Percentiles rank a stretch among this genome's conserved stretches.
These are phyloP conservation scores for Exophiala alcalophila DNA, from an alignment of 2,329 filamentous ascomycete genomes.

Conservation along the genomic window DNA sequence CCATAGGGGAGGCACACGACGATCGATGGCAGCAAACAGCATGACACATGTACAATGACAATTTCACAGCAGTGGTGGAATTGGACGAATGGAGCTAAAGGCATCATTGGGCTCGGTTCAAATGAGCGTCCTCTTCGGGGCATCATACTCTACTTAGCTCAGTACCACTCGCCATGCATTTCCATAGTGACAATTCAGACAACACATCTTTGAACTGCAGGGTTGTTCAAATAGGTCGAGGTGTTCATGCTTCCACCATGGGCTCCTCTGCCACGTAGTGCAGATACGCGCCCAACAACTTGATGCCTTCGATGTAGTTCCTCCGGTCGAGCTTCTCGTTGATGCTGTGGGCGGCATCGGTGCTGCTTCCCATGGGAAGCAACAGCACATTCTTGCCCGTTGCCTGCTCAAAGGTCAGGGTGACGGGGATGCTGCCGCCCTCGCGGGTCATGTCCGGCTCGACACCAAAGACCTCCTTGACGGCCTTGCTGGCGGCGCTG, in stretches of 20 bases:
- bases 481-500: conserved; percentile 88
- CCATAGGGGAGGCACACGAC: too few species aligned
- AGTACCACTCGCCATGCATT: too few species aligned
- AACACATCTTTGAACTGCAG: too few species aligned
- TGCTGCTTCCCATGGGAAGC: conserved; percentile 94
- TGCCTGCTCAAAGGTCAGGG: conserved; percentile 93
- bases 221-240: background rate
- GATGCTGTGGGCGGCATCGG: conserved; percentile 93
- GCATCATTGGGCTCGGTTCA: too few species aligned
- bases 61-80: too few species aligned
- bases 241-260: conserved; percentile 36
- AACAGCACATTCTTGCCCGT: conserved; percentile 97
- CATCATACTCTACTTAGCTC: too few species aligned
- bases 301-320: conserved; percentile 98
- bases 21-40: too few species aligned
- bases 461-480: conserved; percentile 89
- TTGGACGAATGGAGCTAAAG: too few species aligned
- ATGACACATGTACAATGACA: too few species aligned
- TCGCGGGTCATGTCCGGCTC: conserved; percentile 94
- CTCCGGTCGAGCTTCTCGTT: conserved; percentile 97
- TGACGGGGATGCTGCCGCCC: conserved; percentile 95
- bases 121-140: too few species aligned
- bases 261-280: conserved; percentile 95
- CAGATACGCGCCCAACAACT: conserved; percentile 89
- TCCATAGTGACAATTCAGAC: too few species aligned